A percentile compares a stretch with the other conserved stretches of the same genome.
Evolutionary conservation across 2,329 filamentous ascomycete species (phyloP).

Genomic region (Fusarium miscanthi): DNA sequence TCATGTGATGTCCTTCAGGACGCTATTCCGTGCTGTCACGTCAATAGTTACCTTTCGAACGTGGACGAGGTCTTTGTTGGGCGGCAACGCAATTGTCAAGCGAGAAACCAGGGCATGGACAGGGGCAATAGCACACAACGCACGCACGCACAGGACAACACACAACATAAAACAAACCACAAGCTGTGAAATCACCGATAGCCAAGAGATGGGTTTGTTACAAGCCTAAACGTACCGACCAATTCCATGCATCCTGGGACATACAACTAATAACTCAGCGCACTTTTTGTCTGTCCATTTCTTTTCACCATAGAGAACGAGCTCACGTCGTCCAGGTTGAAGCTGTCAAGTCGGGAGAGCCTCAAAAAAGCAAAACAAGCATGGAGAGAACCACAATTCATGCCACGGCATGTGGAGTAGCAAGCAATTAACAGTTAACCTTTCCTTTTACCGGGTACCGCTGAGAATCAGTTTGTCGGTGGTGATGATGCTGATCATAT

Average conservation of each 20-base stretch:
- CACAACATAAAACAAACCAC: neutral
- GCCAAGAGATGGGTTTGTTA: neutral
- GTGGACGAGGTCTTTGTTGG: slow-evolving; percentile 10
- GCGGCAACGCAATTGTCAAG: slow-evolving; percentile 1
- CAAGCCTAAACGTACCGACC: neutral
- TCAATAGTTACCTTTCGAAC: slow-evolving; percentile 4
- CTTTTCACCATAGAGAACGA: neutral
- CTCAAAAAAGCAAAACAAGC: slow-evolving; percentile 25
- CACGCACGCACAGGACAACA: neutral
- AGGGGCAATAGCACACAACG: neutral
- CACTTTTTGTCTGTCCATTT: neutral
- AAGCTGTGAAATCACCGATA: neutral
- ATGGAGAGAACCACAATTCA: neutral
- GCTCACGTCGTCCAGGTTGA: neutral
- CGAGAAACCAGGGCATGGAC: slow-evolving; percentile 3
- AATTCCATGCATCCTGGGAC: neutral
- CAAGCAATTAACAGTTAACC: neutral
- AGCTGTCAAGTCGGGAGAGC: slow-evolving; percentile 8
- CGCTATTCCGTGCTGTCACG: slow-evolving; percentile 4
- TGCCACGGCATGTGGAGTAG: neutral
- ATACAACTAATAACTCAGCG: neutral
- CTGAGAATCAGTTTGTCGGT: neutral
- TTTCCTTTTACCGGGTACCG: slow-evolving; percentile 6
- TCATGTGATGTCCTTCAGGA: slow-evolving; percentile 17
- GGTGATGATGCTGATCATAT: neutral